Base-by-base conservation (phyloP, 1,139 yeast genomes). In the Candida buenavistaensis region DNA sequence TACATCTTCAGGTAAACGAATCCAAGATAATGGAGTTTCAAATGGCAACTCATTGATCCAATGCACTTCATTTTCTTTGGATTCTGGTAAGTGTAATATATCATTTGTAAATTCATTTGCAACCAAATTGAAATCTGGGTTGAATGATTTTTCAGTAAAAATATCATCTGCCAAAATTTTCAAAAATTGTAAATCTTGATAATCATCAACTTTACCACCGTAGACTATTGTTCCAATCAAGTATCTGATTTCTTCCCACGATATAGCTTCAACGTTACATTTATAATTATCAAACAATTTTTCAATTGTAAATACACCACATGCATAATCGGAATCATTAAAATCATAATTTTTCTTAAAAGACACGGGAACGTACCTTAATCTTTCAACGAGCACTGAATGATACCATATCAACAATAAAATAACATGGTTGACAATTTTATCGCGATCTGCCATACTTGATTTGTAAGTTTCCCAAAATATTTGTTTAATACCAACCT, bases 391-490 rank as follows among this genome's bases (percentile, higher is more conserved):
- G 3, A 87, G 48, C 1, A 82, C 48, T 1, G 84, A 69, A 54
- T 87, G 95, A 43, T 72, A 72, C 95, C 95, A 87, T 0, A 78
- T 65, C 9, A 84, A 51, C 17, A 83, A 53, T 48, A 82, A 76
- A 40, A 63, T 68, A 3, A 83, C 49, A 34, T 77, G 73, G 9
- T 58, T 57, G 41, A 78, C 81, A 3, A 62, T 55, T 2, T 43
- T 38, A 1, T 48, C 35, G 1, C 58, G 36, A 5, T 46, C 36
- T 8, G 48, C 46, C 4, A 48, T 38, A 12, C 65, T 38, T 3
- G 58, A 52, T 8, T 52, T 55, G 47, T 74, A 68, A 1, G 70
- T 56, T 20, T 73, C 80, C 6, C 46, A 46, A 44, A 81, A 62
- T 7, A 72, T 59, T 1, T 68, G 62, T 45, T 76, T 75, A 32